Base-by-base conservation (phyloP, 208 protist species). In the Leishmania arabica region DNA sequence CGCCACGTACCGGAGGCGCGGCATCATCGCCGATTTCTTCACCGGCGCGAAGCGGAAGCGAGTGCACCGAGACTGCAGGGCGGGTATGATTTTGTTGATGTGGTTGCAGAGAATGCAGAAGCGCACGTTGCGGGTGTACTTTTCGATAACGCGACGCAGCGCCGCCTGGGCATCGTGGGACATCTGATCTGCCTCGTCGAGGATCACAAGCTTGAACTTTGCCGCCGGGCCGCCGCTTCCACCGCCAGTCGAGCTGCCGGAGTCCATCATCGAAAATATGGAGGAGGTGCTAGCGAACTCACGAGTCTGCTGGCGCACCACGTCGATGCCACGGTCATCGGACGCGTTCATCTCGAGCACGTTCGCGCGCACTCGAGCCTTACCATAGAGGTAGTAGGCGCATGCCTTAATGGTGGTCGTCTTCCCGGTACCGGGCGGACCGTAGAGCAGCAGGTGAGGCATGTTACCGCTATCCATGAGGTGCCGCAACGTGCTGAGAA, bases 31-130 rank as follows among this genome's bases (percentile, higher is more conserved):
- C 15, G 90, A 86, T 45, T 94, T 92, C 45, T 86, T 85, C 15
- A 99, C 95, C 40, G 99, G 99, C 6, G 89, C 92, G 82, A 99
- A 99, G 60, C 99, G 95, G 81, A 99, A 99, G n/a, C 98, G 90
- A 1, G 99, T 99, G 90, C 99, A 99, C 49, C 99, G 93, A 0
- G 99, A 99, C 88, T 99, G 97, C 27, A 99, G 77, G 0, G 98
- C 97, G 7, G 96, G 96, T 31, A 99, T 99, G 54, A 99, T 96
- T 74, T 98, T 98, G 81, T 96, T 97, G 70, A 99, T 97, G 86
- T 99, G 99, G 91, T 99, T 99, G 94, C 99, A 99, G 60, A 99
- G 95, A 11, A 99, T 92, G 85, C 99, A 99, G 80, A 99, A 99
- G 51, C 99, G 95, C 24, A 98, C 97, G 84, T 99, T 99, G 60